These are phyloP conservation scores for Rhododendron ferrugineum DNA, from an alignment of 148 eudicot species.

Conservation along the genomic window DNA sequence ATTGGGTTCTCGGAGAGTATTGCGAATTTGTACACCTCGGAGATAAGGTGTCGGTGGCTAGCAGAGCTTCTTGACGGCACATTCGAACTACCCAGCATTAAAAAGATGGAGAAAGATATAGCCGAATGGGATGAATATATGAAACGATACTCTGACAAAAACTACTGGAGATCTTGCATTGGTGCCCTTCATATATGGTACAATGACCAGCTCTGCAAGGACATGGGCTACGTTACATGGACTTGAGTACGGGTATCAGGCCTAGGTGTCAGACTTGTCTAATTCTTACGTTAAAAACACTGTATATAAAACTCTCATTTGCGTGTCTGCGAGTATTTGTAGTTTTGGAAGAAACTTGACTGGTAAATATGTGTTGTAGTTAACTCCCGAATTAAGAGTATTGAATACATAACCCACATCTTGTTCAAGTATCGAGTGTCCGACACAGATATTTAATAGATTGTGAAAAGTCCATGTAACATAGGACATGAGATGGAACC, in stretches of 20 bases:
- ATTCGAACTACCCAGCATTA: slow-evolving; percentile 51
- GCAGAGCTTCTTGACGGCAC: slow-evolving; percentile 49
- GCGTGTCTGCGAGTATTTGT: background rate
- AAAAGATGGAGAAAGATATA: slow-evolving; percentile 55
- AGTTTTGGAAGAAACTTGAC: background rate
- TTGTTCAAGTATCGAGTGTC: background rate
- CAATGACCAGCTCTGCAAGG: slow-evolving; percentile 70
- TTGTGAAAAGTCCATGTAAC: background rate
- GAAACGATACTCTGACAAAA: slow-evolving; percentile 28
- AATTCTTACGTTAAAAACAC: background rate
- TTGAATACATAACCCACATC: background rate
- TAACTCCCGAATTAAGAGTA: background rate
- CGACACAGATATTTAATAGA: background rate
- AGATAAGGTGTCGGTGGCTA: slow-evolving; percentile 57
- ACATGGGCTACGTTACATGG: slow-evolving; percentile 17
- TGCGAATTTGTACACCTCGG: slow-evolving; percentile 49
- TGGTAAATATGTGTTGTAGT: background rate
- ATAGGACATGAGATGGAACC: slow-evolving; percentile 46
- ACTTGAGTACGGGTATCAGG: no score
- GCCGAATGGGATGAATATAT: slow-evolving; percentile 41
- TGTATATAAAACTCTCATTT: background rate
- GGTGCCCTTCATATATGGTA: slow-evolving; percentile 52
- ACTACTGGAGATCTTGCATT: slow-evolving; percentile 48
- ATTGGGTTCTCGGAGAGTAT: slow-evolving; percentile 57
- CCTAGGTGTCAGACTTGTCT: background rate